Conservation (phyloP, 495 filamentous ascomycete genomes). For the Pyrenula aspistea region DNA sequence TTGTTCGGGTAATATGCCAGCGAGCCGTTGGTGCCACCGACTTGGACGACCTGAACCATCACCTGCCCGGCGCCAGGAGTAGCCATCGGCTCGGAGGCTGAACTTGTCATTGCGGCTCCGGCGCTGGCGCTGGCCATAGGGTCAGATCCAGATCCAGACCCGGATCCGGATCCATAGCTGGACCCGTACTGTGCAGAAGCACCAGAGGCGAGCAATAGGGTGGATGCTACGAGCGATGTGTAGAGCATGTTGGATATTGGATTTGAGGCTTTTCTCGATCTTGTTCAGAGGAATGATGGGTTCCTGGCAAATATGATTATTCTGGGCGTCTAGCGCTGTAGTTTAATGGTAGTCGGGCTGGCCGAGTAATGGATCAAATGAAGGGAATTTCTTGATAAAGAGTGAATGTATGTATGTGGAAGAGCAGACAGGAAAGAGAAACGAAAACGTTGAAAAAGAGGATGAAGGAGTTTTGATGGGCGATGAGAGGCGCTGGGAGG, state of each 20-base stretch:
- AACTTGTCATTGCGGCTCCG: constrained; percentile 18
- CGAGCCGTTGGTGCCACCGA: constrained; percentile 20
- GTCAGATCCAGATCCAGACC: not conserved
- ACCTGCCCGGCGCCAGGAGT: constrained; percentile 3
- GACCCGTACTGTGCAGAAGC: constrained; percentile 6
- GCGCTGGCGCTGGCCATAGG: not conserved
- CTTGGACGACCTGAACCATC: constrained; percentile 39
- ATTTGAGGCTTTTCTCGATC: not conserved
- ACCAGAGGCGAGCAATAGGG: constrained; percentile 1
- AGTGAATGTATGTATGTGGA: not conserved
- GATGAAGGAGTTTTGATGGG: not conserved
- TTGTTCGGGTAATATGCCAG: constrained; percentile 22
- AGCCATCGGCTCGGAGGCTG: not conserved
- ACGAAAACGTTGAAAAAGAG: not conserved
- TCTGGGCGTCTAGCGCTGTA: not conserved
- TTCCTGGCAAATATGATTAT: not conserved
- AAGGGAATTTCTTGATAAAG: not conserved
- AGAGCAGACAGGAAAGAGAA: not conserved
- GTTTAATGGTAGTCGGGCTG: not conserved
- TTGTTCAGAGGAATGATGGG: too few species aligned
- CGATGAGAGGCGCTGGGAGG: not conserved
- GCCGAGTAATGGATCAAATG: not conserved
- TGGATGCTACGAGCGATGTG: not conserved
- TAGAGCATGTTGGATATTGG: constrained; percentile 1
- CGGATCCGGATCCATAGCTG: not conserved